Evolutionary conservation across 2,329 filamentous ascomycete genomes (phyloP), one percentile per base, ranked within the genome.

Genomic region (Fusarium annulatum): DNA sequence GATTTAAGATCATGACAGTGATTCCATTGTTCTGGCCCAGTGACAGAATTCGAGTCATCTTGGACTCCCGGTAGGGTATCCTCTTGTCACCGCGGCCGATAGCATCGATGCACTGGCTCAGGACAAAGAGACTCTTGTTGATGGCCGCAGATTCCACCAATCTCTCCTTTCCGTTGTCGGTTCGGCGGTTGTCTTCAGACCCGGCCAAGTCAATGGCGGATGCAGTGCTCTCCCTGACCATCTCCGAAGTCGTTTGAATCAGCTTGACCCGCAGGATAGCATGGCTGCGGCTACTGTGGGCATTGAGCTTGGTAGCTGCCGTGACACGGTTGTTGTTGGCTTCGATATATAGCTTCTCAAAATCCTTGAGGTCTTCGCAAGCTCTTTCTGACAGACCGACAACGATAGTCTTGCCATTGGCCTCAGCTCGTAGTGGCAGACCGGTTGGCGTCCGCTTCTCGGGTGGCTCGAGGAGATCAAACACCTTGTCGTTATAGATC

Each of bases 401-500:
- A 28, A 98, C 94, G 26, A 95, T 89, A 0, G 94, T 97, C 84
- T 93, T 96, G 72, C 94, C 94, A 76, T 93, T 92, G 78, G 95
- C 95, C 79, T 97, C 95, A 69, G 94, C 93, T 33, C 95, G 89
- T 30, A 97, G 89, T 4, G 94, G 94, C 33, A 97, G 85, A 1
- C 95, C 95, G 1, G 93, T 89, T 4, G 93, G 86, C 0, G 93
- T 95, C 57, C 96, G 92, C 85, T 95, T 97, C 81, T 98, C 95
- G 0, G 92, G 93, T 1, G 94, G 87, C 80, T 97, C 94, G 75
- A 98, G 94, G 38, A 98, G 86, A 80, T 98, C 95, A 79, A 92
- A 97, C 26, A 97, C 95, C 80, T 96, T 96, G 85, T 98, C 95
- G 81, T 97, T 97, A 84, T 98, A 98, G 75, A 98, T 97, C 81